phyloP scores from a whole-genome alignment of 2,329 filamentous ascomycete species.

The Diaporthe caulivora region DNA sequence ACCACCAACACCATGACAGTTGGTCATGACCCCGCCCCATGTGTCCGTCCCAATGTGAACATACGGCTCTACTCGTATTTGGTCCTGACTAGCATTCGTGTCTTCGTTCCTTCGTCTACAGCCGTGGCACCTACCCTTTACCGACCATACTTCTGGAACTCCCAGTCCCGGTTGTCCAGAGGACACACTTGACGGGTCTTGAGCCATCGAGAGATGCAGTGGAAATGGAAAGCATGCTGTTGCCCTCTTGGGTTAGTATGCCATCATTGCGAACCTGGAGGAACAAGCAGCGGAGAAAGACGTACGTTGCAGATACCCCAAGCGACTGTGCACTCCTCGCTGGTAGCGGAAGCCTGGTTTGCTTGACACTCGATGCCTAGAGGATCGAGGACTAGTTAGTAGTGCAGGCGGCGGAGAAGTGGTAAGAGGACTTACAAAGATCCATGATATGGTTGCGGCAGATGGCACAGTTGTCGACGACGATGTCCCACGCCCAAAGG shows the following conservation, averaged over 20 bases:
- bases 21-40: conserved; percentile 10
- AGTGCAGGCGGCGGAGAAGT: neutral
- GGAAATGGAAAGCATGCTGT: conserved; percentile 99
- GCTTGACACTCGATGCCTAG: conserved; percentile 97
- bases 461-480: conserved; percentile 99
- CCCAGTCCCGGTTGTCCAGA: conserved; percentile 98
- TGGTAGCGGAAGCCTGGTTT: conserved; percentile 96
- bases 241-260: conserved; percentile 49
- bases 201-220: conserved; percentile 98
- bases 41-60: neutral
- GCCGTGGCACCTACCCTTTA: conserved; percentile 47
- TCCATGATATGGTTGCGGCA: conserved; percentile 99
- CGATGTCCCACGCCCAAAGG: conserved; percentile 99
- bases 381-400: conserved; percentile 12
- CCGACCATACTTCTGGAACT: conserved; percentile 98
- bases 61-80: neutral
- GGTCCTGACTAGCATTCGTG: neutral
- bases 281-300: conserved; percentile 42
- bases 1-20: conserved; percentile 1
- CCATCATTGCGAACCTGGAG: neutral
- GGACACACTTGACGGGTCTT: conserved; percentile 99
- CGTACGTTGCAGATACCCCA: conserved; percentile 99
- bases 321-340: conserved; percentile 97
- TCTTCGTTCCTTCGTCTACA: conserved; percentile 19
- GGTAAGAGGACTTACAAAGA: conserved; percentile 75